Conservation (phyloP, 225 moss, liverwort and hornwort genomes). For the Rhytidiadelphus loreus region DNA sequence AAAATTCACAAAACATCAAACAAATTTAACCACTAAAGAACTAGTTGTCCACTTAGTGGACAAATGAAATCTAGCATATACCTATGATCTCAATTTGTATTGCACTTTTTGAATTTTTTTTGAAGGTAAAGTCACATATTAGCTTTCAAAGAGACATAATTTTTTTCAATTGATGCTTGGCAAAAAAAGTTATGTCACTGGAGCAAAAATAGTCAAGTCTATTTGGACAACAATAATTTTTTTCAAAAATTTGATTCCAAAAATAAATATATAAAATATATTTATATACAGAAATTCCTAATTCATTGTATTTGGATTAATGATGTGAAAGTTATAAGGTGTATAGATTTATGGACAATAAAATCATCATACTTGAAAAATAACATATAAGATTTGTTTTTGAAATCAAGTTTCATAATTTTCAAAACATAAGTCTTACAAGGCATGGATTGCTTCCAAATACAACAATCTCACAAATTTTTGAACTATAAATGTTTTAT, state of each 20-base stretch:
- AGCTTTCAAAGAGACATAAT: background rate
- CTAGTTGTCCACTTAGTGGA: accelerated
- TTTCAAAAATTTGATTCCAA: background rate
- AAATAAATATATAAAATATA: no score
- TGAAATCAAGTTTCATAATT: background rate
- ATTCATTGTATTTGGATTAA: no score
- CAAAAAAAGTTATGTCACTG: background rate
- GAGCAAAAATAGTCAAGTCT: background rate
- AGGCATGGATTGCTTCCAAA: no score
- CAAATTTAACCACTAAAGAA: background rate
- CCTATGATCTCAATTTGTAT: background rate
- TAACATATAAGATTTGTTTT: background rate
- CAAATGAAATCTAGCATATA: accelerated
- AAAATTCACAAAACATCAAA: background rate
- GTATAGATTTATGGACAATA: background rate
- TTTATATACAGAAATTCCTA: background rate
- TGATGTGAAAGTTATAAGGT: background rate
- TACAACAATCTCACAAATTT: background rate
- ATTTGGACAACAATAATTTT: background rate
- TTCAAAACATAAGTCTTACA: background rate
- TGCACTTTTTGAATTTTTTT: background rate
- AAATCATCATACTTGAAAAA: background rate
- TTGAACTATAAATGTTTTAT: background rate
- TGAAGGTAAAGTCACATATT: background rate
- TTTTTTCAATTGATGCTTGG: background rate